These are phyloP conservation scores for Dipteronia dyeriana DNA, from an alignment of 345 rosid genomes.

Conservation along the genomic window DNA sequence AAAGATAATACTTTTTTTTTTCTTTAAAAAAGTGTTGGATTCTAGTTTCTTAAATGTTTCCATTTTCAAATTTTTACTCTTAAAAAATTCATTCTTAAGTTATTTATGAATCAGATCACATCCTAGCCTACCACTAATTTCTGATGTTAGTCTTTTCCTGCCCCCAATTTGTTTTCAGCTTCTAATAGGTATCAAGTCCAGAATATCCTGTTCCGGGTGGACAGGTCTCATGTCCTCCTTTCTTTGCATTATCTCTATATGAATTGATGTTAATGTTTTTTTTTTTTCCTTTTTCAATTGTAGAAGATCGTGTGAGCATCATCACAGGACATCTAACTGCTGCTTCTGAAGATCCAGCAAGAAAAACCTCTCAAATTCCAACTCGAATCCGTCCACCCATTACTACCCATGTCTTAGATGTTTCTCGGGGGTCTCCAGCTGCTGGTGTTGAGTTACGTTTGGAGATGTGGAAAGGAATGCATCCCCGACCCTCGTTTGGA, in stretches of 20 bases:
- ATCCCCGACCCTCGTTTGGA: slow-evolving; percentile 43
- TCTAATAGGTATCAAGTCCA: neutral
- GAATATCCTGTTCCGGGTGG: neutral
- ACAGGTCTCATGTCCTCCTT: neutral
- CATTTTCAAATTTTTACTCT: neutral
- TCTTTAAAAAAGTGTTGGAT: neutral
- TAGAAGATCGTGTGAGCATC: slow-evolving; percentile 70
- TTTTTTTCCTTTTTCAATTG: slow-evolving; percentile 26
- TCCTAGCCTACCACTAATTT: neutral
- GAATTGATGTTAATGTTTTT: neutral
- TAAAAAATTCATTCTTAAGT: neutral
- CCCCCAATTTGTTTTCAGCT: neutral
- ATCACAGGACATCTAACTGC: slow-evolving; percentile 71
- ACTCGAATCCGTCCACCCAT: slow-evolving; percentile 77
- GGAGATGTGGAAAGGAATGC: slow-evolving; percentile 68
- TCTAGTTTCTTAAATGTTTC: no score
- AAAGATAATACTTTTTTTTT: neutral
- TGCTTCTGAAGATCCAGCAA: slow-evolving; percentile 38
- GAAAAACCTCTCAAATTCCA: slow-evolving; percentile 40
- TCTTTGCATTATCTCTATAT: neutral
- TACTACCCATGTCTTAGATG: slow-evolving; percentile 91
- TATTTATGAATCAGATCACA: neutral
- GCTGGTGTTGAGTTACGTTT: slow-evolving; percentile 68
- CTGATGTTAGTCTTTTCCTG: neutral
- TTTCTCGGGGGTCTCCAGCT: slow-evolving; percentile 80